Evolutionary conservation across 176 grass and related monocot genomes (phyloP).

Genomic region (Cymbopogon citratus): DNA sequence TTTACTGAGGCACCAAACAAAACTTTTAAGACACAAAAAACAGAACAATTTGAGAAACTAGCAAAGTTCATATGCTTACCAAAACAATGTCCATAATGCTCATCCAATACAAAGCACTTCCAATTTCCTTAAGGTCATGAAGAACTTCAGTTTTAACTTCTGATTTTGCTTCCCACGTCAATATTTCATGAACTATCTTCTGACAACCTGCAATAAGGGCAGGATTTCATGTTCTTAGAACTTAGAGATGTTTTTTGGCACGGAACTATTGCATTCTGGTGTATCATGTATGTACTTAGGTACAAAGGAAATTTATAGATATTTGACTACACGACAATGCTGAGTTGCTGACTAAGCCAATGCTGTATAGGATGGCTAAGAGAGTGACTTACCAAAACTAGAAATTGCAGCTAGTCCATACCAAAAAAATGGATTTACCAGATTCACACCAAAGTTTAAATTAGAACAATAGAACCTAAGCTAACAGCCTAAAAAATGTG

Average conservation of each 20-base stretch:
- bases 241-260: not conserved
- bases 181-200: constrained; percentile 95
- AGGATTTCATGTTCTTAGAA: constrained; percentile 11
- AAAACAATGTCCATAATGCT: constrained; percentile 95
- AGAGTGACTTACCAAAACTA: not conserved
- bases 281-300: not conserved
- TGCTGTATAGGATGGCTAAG: not conserved
- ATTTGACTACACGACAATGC: not conserved
- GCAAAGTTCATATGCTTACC: constrained; percentile 36
- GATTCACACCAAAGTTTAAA: not conserved
- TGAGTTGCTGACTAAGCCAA: not conserved
- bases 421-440: not conserved
- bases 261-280: not conserved
- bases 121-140: constrained; percentile 90
- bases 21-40: not conserved
- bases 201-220: constrained; percentile 63
- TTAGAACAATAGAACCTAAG: constrained; percentile 1
- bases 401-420: not conserved
- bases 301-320: not conserved
- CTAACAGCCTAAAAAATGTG: not conserved
- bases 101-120: constrained; percentile 97
- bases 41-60: constrained; percentile 4
- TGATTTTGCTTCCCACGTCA: constrained; percentile 85
- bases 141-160: constrained; percentile 86
- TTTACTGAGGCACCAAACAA: not conserved